Base-by-base conservation (phyloP, 83 land plant species). In the Picea engelmannii region DNA sequence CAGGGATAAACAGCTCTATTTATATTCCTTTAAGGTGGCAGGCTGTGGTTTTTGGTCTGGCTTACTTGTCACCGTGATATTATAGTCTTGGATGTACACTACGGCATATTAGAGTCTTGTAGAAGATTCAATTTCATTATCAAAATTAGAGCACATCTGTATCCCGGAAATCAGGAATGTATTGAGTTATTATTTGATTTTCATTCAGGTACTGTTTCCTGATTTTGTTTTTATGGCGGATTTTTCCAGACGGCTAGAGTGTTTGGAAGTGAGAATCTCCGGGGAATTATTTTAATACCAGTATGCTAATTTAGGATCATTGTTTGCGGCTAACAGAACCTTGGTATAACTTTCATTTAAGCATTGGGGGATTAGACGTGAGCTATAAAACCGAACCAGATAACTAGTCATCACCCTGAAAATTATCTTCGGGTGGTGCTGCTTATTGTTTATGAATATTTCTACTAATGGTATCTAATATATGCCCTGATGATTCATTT, bases 21-120 rank as follows among this genome's bases (percentile, higher is more conserved):
- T 42, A 3, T 71, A 6, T 71, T 71, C 9, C n/a, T 42, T 40
- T 40, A 71, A 31, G 71, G 44, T 35, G 71, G 44, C 47, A 71
- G 35, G 55, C n/a, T 42, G 76, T 21, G 38, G n/a, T 18, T 71
- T 71, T 40, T 71, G 52, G 9, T 42, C 24, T 42, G 76, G 23
- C 76, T 71, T 71, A 40, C 52, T 71, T 49, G 20, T 18, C 76
- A 71, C 52, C n/a, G 42, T 71, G 76, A 71, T 71, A 49, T 42
- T 49, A 8, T 71, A 71, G 20, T 49, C 52, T 40, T 3, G 10
- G 24, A n/a, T n/a, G 9, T 5, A 71, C n/a, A 42, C 49, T 7
- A 49, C 52, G 52, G 11, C 52, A 49, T 49, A 49, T 49, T 49
- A 9, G 44, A 68, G 71, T 68, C 71, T 12, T 31, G 21, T n/a